These are phyloP conservation scores for Camellia sinensis DNA, from an alignment of 148 eudicot species.

Conservation along the genomic window DNA sequence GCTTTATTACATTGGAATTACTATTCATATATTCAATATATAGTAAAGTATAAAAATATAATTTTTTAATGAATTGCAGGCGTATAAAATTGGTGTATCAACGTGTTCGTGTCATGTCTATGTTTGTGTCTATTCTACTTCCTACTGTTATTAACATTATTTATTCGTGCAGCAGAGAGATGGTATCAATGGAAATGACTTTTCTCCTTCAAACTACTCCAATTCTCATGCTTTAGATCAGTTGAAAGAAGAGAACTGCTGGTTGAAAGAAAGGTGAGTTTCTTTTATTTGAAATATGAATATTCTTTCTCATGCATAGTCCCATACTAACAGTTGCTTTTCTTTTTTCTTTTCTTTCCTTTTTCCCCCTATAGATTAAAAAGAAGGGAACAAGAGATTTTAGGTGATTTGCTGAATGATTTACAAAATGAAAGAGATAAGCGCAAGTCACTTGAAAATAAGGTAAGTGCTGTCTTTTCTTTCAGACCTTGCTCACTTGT, in stretches of 20 bases:
- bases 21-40: no score
- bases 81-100: no score
- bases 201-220: conserved; percentile 16
- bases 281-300: not conserved
- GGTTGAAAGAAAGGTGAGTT: conserved; percentile 50
- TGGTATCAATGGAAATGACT: conserved; percentile 19
- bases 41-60: no score
- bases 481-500: not conserved
- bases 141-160: not conserved
- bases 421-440: conserved; percentile 46
- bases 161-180: conserved; percentile 37
- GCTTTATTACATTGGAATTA: no score
- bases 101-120: no score
- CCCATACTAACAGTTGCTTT: not conserved
- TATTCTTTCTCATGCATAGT: not conserved
- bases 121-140: not conserved
- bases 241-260: conserved; percentile 53
- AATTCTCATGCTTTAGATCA: conserved; percentile 26
- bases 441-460: conserved; percentile 41
- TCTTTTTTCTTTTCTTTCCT: conserved; percentile 1
- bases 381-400: conserved; percentile 34
- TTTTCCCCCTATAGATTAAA: conserved; percentile 34
- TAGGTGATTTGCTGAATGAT: conserved; percentile 36
- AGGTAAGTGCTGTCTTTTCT: conserved; percentile 33
- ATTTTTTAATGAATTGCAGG: no score